Base-by-base conservation (phyloP, 352 stramenopile genomes). In the Pythium plurisporium region DNA sequence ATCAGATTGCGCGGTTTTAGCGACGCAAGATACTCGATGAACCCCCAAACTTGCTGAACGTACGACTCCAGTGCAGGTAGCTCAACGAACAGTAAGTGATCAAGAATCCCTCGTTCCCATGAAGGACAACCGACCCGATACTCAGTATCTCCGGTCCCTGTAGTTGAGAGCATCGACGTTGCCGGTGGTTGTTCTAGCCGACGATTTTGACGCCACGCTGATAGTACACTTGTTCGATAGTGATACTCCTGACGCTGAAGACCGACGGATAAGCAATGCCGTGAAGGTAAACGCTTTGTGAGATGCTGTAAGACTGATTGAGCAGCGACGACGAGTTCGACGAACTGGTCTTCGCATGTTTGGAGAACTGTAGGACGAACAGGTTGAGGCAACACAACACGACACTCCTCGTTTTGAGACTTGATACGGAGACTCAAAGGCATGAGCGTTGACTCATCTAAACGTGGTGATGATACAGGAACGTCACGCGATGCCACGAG, bases 61-160 rank as follows among this genome's bases (percentile, higher is more conserved):
- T 84, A 83, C 2, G 37, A 33, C 23, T 79, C 73, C 59, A 87
- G 77, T 1, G 68, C 70, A n/a, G 73, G 73, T 5, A 87, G 49
- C 27, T 87, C 74, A 5, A 76, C 56, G 20, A 73, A 51, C 22
- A 69, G 54, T 25, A 87, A 54, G 34, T 87, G 72, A 4, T 62
- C 45, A 3, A 65, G 42, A 15, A 72, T 37, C 22, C 69, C 64
- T 3, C 62, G 49, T 19, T 64, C n/a, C 60, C 72, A 77, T 4
- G 3, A 38, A 46, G 22, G 46, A 57, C 27, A 48, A n/a, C n/a
- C n/a, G n/a, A n/a, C n/a, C n/a, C n/a, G n/a, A n/a, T n/a, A n/a
- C n/a, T n/a, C n/a, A n/a, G n/a, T n/a, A n/a, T n/a, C n/a, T n/a
- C n/a, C n/a, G n/a, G n/a, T n/a, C n/a, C n/a, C n/a, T n/a, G n/a